Percentiles rank a stretch among this genome's conserved stretches.
Evolutionary conservation across 176 grass and related monocot genomes (phyloP).

Genomic region (Thalia dealbata): DNA sequence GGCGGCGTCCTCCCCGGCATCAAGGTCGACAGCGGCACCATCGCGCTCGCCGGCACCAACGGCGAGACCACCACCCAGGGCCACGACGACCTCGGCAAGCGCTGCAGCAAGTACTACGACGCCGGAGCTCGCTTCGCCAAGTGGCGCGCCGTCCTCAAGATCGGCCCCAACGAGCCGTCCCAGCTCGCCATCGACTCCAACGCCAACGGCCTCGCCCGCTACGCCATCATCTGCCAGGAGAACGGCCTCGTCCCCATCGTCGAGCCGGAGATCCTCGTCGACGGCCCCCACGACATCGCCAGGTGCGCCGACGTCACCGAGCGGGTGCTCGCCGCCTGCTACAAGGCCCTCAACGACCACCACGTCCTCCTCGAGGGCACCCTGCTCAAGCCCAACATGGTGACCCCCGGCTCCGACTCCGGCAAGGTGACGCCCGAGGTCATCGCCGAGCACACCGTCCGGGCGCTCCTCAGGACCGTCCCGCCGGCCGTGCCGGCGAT

Average conservation of each 20-base stretch:
- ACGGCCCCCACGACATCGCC: background rate
- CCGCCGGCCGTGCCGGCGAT: conserved; percentile 8
- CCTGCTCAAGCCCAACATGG: conserved; percentile 20
- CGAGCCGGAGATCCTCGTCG: conserved; percentile 17
- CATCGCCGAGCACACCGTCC: background rate
- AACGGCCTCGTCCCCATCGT: conserved; percentile 20
- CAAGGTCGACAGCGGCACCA: conserved; percentile 20
- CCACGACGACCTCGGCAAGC: conserved; percentile 21
- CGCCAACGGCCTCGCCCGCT: conserved; percentile 9
- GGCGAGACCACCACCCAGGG: conserved; percentile 20
- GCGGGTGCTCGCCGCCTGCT: conserved; percentile 15
- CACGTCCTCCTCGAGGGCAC: conserved; percentile 16
- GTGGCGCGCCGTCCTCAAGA: conserved; percentile 19
- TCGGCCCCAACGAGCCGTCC: conserved; percentile 12
- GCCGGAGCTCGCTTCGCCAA: conserved; percentile 19
- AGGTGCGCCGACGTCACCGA: conserved; percentile 11
- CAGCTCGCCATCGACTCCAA: conserved; percentile 10
- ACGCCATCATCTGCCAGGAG: conserved; percentile 23
- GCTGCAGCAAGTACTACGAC: conserved; percentile 11
- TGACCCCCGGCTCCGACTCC: conserved; percentile 4
- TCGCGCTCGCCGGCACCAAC: conserved; percentile 13
- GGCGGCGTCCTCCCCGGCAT: conserved; percentile 19
- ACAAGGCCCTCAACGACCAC: conserved; percentile 15
- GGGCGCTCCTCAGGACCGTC: conserved; percentile 17
- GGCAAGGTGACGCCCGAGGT: conserved; percentile 5